These are phyloP conservation scores for Cyclanthera cordifolia DNA, from an alignment of 306 rosid genomes.

Conservation along the genomic window DNA sequence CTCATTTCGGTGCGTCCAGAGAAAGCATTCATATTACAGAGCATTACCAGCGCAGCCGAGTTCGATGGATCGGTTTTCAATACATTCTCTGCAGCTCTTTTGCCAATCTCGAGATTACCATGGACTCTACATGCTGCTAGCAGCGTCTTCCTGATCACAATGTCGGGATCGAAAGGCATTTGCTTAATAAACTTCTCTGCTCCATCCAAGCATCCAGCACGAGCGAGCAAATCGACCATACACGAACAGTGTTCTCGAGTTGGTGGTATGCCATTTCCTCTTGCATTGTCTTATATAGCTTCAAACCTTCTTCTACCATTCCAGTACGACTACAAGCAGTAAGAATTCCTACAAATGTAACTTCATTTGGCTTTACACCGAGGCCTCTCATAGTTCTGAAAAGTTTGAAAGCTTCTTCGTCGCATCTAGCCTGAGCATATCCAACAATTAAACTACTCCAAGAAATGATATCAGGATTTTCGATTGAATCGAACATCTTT, in stretches of 20 bases:
- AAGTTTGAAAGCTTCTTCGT: slow-evolving; percentile 53
- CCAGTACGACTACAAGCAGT: slow-evolving; percentile 75
- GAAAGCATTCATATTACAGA: slow-evolving; percentile 52
- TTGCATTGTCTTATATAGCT: slow-evolving; percentile 43
- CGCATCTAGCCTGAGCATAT: slow-evolving; percentile 57
- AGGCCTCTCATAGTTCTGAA: slow-evolving; percentile 37
- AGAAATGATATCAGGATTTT: slow-evolving; percentile 45
- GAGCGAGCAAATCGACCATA: slow-evolving; percentile 73
- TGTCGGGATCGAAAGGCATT: slow-evolving; percentile 42
- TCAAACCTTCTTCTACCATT: slow-evolving; percentile 58
- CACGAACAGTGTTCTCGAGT: slow-evolving; percentile 66
- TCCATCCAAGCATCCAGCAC: slow-evolving; percentile 53
- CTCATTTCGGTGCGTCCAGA: slow-evolving; percentile 49
- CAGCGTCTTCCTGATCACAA: slow-evolving; percentile 61
- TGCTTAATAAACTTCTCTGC: slow-evolving; percentile 47
- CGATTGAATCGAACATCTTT: slow-evolving; percentile 39
- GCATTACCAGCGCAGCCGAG: slow-evolving; percentile 58
- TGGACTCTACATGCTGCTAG: slow-evolving; percentile 54
- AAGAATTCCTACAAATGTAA: slow-evolving; percentile 57
- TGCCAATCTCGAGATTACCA: slow-evolving; percentile 52
- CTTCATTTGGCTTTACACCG: slow-evolving; percentile 48
- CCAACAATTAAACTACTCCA: slow-evolving; percentile 82
- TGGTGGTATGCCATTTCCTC: slow-evolving; percentile 38
- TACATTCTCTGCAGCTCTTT: slow-evolving; percentile 53
- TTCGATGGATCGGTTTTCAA: slow-evolving; percentile 48